phyloP scores from a whole-genome alignment of 257 asterid species.

The Ilex aquifolium region DNA sequence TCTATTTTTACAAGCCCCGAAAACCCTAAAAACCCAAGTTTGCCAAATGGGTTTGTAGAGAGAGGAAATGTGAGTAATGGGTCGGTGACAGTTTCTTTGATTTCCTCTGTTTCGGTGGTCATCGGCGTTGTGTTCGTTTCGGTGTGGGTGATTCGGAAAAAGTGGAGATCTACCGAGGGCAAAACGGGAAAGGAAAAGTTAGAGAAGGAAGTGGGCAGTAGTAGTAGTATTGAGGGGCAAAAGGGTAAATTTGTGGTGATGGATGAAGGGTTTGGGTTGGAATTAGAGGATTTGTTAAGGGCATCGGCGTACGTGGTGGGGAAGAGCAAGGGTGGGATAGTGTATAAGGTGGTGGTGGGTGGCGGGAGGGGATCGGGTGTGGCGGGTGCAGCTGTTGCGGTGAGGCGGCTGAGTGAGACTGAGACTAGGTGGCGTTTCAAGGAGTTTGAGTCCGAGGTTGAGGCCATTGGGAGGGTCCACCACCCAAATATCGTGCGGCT shows the following conservation, averaged over 20 bases:
- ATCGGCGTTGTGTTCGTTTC: constrained; percentile 49
- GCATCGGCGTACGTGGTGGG: constrained; percentile 97
- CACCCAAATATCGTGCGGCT: constrained; percentile 80
- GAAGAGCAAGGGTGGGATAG: constrained; percentile 88
- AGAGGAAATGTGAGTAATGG: constrained; percentile 32
- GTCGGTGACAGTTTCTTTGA: constrained; percentile 41
- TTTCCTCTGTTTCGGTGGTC: constrained; percentile 53
- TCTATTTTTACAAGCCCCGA: constrained; percentile 25
- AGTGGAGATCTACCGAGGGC: constrained; percentile 39
- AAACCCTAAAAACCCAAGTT: constrained; percentile 38
- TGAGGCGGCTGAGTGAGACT: constrained; percentile 88
- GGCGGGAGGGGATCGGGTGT: constrained; percentile 33
- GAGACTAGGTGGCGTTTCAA: constrained; percentile 56
- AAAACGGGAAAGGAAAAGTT: constrained; percentile 37
- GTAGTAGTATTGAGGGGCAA: constrained; percentile 53
- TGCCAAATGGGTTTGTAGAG: constrained; percentile 29
- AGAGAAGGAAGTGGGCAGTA: constrained; percentile 23
- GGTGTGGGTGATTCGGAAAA: constrained; percentile 48
- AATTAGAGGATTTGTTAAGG: constrained; percentile 87
- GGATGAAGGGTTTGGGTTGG: constrained; percentile 75
- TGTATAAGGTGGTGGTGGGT: constrained; percentile 83
- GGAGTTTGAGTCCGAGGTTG: constrained; percentile 89
- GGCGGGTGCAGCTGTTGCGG: constrained; percentile 53
- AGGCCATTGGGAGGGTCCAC: constrained; percentile 59
- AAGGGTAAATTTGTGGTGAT: constrained; percentile 72